A percentile compares a stretch with the other conserved stretches of the same genome.
Conservation (phyloP, 2,329 filamentous ascomycete species). For the Cercospora brassicicola region DNA sequence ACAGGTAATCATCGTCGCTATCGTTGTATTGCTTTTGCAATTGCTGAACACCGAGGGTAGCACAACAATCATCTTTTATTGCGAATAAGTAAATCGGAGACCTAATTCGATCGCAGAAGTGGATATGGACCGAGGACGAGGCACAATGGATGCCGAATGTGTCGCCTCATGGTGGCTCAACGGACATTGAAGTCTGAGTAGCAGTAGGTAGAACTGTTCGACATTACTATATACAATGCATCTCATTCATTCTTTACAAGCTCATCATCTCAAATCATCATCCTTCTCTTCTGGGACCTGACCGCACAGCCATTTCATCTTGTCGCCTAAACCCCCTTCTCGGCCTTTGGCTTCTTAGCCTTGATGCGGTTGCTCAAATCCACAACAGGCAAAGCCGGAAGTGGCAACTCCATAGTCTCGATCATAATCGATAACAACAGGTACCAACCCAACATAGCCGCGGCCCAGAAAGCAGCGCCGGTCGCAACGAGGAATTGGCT, state of each 20-base stretch:
- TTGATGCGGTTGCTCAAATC: constrained; percentile 24
- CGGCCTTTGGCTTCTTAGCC: constrained; percentile 18
- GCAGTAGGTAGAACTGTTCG: not conserved
- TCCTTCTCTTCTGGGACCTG: too few relatives aligned
- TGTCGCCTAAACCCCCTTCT: not conserved
- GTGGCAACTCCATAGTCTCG: constrained; percentile 24
- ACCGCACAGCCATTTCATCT: not conserved
- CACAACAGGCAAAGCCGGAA: constrained; percentile 22
- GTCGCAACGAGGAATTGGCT: not conserved
- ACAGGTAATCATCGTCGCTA: too few relatives aligned
- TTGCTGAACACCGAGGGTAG: too few relatives aligned
- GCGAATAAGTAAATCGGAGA: too few relatives aligned
- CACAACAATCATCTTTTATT: too few relatives aligned
- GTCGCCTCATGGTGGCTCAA: not conserved
- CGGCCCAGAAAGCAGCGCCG: not conserved
- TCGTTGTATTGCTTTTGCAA: too few relatives aligned
- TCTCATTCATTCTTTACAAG: not conserved
- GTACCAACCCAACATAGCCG: not conserved
- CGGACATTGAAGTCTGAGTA: not conserved
- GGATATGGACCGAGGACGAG: not conserved
- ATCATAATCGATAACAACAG: not conserved
- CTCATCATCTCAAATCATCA: not conserved
- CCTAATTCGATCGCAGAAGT: not conserved
- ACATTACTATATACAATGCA: not conserved
- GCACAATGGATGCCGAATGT: not conserved